Conservation (phyloP, 768 basidiomycete genomes). For the Pholiota microspora region DNA sequence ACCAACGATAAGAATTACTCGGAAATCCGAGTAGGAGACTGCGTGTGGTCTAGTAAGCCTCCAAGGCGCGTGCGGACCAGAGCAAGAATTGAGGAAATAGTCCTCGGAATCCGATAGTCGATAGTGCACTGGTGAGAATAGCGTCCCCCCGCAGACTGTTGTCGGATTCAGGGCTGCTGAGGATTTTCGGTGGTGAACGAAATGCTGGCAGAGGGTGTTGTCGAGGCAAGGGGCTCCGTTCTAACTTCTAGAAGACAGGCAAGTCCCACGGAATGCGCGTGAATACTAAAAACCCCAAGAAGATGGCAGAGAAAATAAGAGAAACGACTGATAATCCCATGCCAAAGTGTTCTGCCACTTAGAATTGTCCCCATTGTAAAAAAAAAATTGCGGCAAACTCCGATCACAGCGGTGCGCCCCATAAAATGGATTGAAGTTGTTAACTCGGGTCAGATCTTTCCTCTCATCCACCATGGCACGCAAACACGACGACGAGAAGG, state of each 20-base stretch:
- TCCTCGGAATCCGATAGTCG: background rate
- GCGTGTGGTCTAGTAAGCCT: background rate
- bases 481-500: constrained; percentile 27
- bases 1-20: background rate
- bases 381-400: constrained; percentile 21
- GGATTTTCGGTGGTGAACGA: background rate
- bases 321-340: constrained; percentile 14
- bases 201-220: no score
- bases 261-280: background rate
- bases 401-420: constrained; percentile 22
- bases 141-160: no score
- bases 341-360: constrained; percentile 11
- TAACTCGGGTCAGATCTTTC: constrained; percentile 12
- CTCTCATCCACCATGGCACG: constrained; percentile 27
- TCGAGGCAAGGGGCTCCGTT: no score
- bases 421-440: constrained; percentile 22
- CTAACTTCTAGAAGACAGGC: background rate
- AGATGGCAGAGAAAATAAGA: no score
- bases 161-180: no score
- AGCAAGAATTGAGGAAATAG: background rate
- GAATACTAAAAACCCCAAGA: background rate
- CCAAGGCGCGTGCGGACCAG: background rate
- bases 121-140: no score
- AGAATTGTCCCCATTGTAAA: constrained; percentile 21
- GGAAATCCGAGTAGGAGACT: background rate